Evolutionary conservation across 1,284 basidiomycete species (phyloP).

Genomic region (Pholiota adiposa): DNA sequence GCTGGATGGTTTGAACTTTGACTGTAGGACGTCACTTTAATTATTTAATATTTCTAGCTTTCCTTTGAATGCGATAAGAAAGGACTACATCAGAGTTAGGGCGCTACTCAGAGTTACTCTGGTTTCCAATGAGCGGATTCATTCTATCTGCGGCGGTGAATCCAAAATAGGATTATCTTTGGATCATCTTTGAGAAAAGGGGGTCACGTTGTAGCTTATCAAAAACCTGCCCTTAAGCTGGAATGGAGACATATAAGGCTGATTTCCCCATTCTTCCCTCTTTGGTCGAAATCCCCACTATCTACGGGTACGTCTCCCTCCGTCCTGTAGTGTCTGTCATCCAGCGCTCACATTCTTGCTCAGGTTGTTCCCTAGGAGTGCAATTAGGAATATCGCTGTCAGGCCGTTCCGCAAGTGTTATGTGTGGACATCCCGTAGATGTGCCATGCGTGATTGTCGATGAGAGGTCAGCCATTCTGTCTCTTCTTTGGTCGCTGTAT

Average conservation of each 20-base stretch:
- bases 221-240: conserved; percentile 22
- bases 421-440: conserved; percentile 1
- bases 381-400: neutral
- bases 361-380: neutral
- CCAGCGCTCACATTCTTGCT: neutral
- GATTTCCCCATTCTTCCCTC: conserved; percentile 1
- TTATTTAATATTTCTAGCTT: neutral
- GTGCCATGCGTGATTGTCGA: neutral
- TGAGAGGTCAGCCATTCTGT: neutral
- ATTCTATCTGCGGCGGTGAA: no score
- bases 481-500: neutral
- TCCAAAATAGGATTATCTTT: neutral
- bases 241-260: conserved; percentile 14
- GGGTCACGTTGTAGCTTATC: neutral
- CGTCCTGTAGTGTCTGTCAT: neutral
- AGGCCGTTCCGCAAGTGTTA: neutral
- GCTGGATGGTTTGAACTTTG: conserved; percentile 68
- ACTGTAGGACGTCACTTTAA: neutral
- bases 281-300: conserved; percentile 24
- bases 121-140: no score
- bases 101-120: no score
- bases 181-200: neutral
- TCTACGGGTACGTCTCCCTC: conserved; percentile 17
- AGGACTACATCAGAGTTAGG: neutral
- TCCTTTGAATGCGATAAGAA: neutral